Evolutionary conservation across 75 land plant species (phyloP).

Genomic region (Pseudotsuga menziesii): DNA sequence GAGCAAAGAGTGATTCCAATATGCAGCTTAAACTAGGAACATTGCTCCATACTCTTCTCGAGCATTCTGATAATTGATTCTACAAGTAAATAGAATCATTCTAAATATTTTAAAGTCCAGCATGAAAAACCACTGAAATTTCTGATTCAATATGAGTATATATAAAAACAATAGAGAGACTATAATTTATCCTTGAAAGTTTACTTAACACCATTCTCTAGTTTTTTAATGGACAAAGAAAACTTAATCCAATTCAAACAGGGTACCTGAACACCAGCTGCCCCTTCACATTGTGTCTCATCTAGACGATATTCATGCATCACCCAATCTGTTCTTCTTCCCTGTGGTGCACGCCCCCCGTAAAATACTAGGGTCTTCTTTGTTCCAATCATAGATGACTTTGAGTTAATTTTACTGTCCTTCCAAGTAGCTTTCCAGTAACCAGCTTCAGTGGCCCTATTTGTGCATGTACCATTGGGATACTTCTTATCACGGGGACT

Average conservation of each 20-base stretch:
- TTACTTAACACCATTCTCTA: not conserved
- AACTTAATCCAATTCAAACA: not conserved
- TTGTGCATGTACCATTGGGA: conserved; percentile 26
- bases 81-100: too few species aligned
- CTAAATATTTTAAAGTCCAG: too few species aligned
- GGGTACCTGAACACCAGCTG: not conserved
- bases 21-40: too few species aligned
- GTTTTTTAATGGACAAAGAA: not conserved
- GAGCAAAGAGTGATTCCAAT: too few species aligned
- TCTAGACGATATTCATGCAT: conserved; percentile 10
- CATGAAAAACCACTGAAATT: too few species aligned
- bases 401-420: conserved; percentile 17
- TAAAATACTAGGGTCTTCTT: conserved; percentile 37
- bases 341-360: conserved; percentile 29
- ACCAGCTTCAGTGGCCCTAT: conserved; percentile 32
- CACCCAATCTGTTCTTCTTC: conserved; percentile 21
- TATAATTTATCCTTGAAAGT: too few species aligned
- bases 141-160: not conserved
- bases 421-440: conserved; percentile 38
- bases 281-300: not conserved
- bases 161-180: not conserved
- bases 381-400: conserved; percentile 11
- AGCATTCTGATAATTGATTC: too few species aligned
- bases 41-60: too few species aligned
- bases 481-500: conserved; percentile 31